Base-by-base conservation (phyloP, 495 filamentous ascomycete species). In the Penicillium malachiteum region DNA sequence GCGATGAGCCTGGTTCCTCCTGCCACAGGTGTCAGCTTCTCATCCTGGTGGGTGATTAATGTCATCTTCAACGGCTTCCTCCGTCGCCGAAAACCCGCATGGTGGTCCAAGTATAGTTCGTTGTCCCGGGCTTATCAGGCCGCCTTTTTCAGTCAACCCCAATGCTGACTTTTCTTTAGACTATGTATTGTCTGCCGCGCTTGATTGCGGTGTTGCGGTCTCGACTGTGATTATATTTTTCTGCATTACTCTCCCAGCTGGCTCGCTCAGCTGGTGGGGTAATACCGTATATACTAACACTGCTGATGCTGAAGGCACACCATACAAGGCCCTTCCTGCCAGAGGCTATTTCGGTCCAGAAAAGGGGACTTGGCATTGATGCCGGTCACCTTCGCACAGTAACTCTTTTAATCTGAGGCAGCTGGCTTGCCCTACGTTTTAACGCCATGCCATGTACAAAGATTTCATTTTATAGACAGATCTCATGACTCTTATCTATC, bases 41-140 rank as follows among this genome's bases (percentile, higher is more conserved):
- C 87, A 7, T 81, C 79, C 0, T 90, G 87, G 86, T 85, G 83
- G 63, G 70, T 83, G 18, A 82, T 87, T 12, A 86, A 86, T 31
- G 80, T 77, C 40, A 65, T 86, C 7, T 90, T 90, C 75, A 84
- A 90, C 60, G 78, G 81, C 48, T 52, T 78, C 13, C 70, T 90
- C 49, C 75, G 78, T 51, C 80, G 78, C 34, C 72, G 78, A 3
- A 72, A 81, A 55, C 81, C 84, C 45, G 77, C 71, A 0, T 90
- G 87, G 87, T 90, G 87, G 87, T 80, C 79, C 21, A 75, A 85
- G 34, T 77, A 77, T 47, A 77, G 73, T 76, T 44, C 40, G 70
- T 66, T 30, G 11, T 83, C 62, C 79, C 77, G 1, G 21, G 21
- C 21, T 5, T 83, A 76, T 39, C 77, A 0, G 74, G 73, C 17